Percentiles rank a stretch among this genome's conserved stretches.
Evolutionary conservation across 352 stramenopile species (phyloP).

Genomic region (Pythium plurisporium): DNA sequence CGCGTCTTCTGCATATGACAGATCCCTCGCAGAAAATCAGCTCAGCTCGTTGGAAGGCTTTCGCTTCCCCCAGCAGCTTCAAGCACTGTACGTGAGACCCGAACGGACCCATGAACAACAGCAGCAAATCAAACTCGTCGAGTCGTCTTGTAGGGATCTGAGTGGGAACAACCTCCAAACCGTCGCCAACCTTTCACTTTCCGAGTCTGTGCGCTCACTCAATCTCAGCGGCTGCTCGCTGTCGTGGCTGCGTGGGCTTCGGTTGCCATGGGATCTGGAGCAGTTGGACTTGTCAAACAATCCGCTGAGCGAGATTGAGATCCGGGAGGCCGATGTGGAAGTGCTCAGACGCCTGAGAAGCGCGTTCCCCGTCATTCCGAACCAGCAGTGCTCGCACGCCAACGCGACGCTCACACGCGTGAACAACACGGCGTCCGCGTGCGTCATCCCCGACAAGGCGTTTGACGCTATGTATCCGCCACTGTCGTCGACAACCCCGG

Average conservation of each 20-base stretch:
- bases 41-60: conserved; percentile 5
- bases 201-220: background rate
- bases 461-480: conserved; percentile 18
- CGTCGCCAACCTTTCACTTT: background rate
- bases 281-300: conserved; percentile 6
- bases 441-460: conserved; percentile 8
- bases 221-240: conserved; percentile 7
- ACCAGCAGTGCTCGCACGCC: background rate
- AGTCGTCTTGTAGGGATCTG: too few relatives aligned
- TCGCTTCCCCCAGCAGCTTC: conserved; percentile 5
- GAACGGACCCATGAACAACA: background rate
- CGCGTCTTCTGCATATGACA: background rate
- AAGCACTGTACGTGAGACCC: conserved; percentile 8
- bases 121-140: too few relatives aligned
- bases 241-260: background rate
- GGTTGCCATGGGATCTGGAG: background rate
- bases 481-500: too few relatives aligned
- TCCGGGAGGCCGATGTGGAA: conserved; percentile 5
- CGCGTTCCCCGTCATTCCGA: background rate
- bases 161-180: conserved; percentile 5
- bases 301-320: conserved; percentile 8
- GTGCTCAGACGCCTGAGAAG: background rate
- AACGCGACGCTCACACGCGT: conserved; percentile 4
- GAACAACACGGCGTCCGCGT: conserved; percentile 2
- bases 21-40: background rate